Evolutionary conservation across 805 yeast genomes (phyloP), one percentile per base, ranked within the genome.

Genomic region (Suhomyces xylopsoci): DNA sequence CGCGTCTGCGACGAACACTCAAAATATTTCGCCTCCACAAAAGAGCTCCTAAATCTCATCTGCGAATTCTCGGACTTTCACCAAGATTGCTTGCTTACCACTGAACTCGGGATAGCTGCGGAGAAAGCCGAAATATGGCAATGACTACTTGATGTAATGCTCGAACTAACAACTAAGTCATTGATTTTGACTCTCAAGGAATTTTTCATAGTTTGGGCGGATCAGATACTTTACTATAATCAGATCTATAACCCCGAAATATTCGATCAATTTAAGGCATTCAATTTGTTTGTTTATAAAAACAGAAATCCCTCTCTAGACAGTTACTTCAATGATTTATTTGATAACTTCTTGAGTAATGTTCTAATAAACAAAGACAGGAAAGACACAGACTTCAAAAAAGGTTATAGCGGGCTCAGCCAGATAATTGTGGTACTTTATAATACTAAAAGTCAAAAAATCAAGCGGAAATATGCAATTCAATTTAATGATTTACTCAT

Each of bases 211-310:
- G 80, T 78, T 0, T 75, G 80, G 69, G 61, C 81, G 8, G 85
- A 85, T 54, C 81, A 81, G 42, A 71, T 85, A 1, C 65, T 85
- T 47, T 84, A 79, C 62, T 67, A 78, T 48, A 75, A 83, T 46
- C 62, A 67, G 1, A 66, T 87, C 0, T 87, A 87, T 58, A 85
- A 85, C 0, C 59, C 52, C 1, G 77, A 71, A 48, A 72, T 85
- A 0, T 88, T 80, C 61, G 70, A 67, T 20, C 61, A 63, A 10
- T 67, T 69, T 3, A 71, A 74, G 22, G 70, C 77, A 28, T 79
- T 79, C 57, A 77, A 77, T 45, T 53, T 71, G n/a, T 67, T 78
- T 0, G 71, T 76, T 3, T 65, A 69, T 54, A 73, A 71, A 50
- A 68, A 71, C 53, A 65, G 83, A 42, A 81, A 79, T 44, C 83